These are phyloP conservation scores for Dovyalis caffra DNA, from an alignment of 345 rosid genomes.

Conservation along the genomic window DNA sequence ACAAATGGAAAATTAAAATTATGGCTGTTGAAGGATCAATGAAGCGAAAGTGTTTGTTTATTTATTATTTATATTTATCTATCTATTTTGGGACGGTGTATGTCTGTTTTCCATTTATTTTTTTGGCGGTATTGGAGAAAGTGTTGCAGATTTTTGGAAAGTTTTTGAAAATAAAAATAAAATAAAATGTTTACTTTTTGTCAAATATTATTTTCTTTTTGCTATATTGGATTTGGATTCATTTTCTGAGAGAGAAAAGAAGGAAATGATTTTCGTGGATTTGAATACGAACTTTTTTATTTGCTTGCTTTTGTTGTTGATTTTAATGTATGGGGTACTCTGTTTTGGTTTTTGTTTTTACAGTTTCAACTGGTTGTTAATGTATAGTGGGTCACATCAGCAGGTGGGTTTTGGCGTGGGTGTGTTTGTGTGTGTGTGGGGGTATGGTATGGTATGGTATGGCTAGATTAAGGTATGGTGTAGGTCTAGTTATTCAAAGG, in stretches of 20 bases:
- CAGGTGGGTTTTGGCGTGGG: conserved; percentile 52
- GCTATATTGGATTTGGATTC: conserved; percentile 21
- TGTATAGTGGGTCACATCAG: conserved; percentile 97
- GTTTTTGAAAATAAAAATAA: conserved; percentile 22
- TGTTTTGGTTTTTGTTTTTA: conserved; percentile 23
- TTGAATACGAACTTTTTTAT: too few relatives aligned
- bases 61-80: neutral
- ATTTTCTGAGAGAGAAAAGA: neutral
- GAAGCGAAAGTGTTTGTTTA: neutral
- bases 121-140: conserved; percentile 25
- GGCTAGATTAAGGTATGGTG: conserved; percentile 42
- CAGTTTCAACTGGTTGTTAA: conserved; percentile 75
- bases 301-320: neutral
- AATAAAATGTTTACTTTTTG: too few relatives aligned
- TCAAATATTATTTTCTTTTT: conserved; percentile 15
- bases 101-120: neutral
- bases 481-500: conserved; percentile 49
- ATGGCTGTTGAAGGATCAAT: neutral
- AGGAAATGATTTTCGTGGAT: neutral
- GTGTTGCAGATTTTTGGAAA: conserved; percentile 27
- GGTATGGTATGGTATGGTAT: neutral
- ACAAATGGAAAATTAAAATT: neutral
- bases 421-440: neutral
- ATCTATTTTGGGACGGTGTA: neutral
- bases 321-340: neutral